Evolutionary conservation across 257 asterid species (phyloP).

Genomic region (Paraleonurus japonicus): DNA sequence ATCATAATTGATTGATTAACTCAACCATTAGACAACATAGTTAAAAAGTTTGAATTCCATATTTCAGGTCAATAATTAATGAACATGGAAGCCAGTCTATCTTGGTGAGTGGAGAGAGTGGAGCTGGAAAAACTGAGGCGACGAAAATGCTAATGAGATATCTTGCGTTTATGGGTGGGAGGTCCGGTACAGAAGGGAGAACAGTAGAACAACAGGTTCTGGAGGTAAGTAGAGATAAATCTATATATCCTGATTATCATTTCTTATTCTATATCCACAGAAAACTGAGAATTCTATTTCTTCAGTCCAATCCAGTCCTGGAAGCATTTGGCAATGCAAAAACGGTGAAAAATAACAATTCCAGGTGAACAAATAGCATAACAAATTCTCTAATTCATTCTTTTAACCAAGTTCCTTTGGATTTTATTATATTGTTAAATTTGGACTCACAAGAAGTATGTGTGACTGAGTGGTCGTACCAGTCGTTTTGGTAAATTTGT

Average conservation of each 20-base stretch:
- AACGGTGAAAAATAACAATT: conserved; percentile 89
- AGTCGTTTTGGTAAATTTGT: conserved; percentile 99
- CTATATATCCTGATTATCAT: conserved; percentile 9
- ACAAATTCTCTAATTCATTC: conserved; percentile 13
- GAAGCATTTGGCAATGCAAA: conserved; percentile 99
- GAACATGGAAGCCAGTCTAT: conserved; percentile 94
- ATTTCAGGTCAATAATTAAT: conserved; percentile 70
- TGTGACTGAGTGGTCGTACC: conserved; percentile 47
- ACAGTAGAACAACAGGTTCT: conserved; percentile 96
- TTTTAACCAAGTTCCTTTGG: background rate
- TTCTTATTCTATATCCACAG: conserved; percentile 12
- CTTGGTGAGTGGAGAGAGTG: conserved; percentile 97
- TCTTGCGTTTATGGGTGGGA: conserved; percentile 97
- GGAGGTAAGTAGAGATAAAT: conserved; percentile 55
- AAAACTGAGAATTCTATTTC: conserved; percentile 22
- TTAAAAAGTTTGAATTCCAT: conserved; percentile 16
- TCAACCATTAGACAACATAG: background rate
- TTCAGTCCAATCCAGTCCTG: conserved; percentile 91
- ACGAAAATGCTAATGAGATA: conserved; percentile 96
- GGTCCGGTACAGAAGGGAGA: conserved; percentile 86
- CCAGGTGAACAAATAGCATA: conserved; percentile 54
- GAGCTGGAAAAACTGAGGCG: conserved; percentile 97
- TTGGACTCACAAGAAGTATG: conserved; percentile 41
- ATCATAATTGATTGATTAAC: conserved; percentile 6
- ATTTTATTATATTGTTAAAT: conserved; percentile 14